Conservation (phyloP, 192 early-diverging fungal species). For the Coemansia sp. region DNA sequence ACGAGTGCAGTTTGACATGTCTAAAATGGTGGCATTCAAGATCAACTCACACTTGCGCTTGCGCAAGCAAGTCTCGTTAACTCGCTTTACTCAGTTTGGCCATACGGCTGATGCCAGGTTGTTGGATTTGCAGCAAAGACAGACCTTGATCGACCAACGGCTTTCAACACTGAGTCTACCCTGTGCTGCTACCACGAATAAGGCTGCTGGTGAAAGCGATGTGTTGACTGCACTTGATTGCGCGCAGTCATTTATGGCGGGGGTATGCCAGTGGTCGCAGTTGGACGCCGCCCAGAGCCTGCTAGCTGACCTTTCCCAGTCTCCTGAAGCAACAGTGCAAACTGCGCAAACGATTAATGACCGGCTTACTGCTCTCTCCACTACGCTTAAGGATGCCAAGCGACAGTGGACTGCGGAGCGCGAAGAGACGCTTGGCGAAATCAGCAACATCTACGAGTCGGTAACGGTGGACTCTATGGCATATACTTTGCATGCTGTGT, state of each 20-base stretch:
- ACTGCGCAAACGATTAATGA: not conserved
- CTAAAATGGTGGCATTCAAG: slow-evolving; percentile 58
- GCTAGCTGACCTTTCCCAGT: slow-evolving; percentile 15
- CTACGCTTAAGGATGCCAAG: slow-evolving; percentile 5
- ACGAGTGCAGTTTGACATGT: slow-evolving; percentile 64
- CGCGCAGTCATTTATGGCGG: slow-evolving; percentile 20
- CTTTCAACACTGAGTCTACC: slow-evolving; percentile 19
- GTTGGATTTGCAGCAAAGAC: not conserved
- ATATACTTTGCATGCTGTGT: slow-evolving; percentile 72
- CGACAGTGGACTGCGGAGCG: slow-evolving; percentile 12
- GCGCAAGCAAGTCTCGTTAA: slow-evolving; percentile 58
- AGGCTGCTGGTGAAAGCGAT: not conserved
- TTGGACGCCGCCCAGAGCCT: slow-evolving; percentile 4
- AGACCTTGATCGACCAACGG: not conserved
- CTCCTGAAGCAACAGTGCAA: not conserved
- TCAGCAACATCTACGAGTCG: slow-evolving; percentile 18
- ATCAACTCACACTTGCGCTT: slow-evolving; percentile 64
- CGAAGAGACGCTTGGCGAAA: not conserved
- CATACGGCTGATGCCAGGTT: not conserved
- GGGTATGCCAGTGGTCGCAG: slow-evolving; percentile 26
- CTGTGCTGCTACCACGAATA: no score
- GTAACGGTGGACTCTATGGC: slow-evolving; percentile 16
- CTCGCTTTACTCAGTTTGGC: slow-evolving; percentile 49
- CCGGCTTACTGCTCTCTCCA: slow-evolving; percentile 5
- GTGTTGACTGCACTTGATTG: slow-evolving; percentile 30